Conservation (phyloP, 352 stramenopile species). For the Phytophthora pisi region DNA sequence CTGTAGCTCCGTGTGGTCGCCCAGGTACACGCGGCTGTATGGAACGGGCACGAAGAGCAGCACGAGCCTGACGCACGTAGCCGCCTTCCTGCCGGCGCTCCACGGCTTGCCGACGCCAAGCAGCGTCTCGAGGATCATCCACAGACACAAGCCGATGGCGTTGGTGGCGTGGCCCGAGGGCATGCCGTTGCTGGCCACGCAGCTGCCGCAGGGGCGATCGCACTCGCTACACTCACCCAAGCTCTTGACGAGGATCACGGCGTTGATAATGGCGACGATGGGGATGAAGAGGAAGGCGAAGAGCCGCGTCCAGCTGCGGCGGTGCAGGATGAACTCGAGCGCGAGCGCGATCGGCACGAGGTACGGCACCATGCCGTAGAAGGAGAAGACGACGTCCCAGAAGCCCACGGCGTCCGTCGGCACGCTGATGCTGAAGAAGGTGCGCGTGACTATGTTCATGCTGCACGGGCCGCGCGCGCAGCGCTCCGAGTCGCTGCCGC, state of each 20-base stretch:
- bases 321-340: conserved; percentile 49
- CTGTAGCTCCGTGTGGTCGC: conserved; percentile 61
- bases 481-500: conserved; percentile 49
- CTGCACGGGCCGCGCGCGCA: conserved; percentile 61
- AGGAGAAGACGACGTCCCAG: conserved; percentile 57
- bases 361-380: conserved; percentile 67
- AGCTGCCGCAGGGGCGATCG: conserved; percentile 53
- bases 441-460: conserved; percentile 43
- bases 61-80: conserved; percentile 12
- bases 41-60: conserved; percentile 56
- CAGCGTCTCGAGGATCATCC: conserved; percentile 53
- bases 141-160: conserved; percentile 54
- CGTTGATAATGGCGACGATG: conserved; percentile 52
- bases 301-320: conserved; percentile 50
- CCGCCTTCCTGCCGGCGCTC: conserved; percentile 20
- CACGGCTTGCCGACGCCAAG: conserved; percentile 39
- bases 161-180: conserved; percentile 62
- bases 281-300: conserved; percentile 60
- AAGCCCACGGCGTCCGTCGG: conserved; percentile 42
- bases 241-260: conserved; percentile 43
- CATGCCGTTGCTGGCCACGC: conserved; percentile 52
- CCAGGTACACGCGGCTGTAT: conserved; percentile 66
- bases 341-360: conserved; percentile 45
- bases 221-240: conserved; percentile 57
- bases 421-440: conserved; percentile 60